phyloP scores from a whole-genome alignment of 164 flowering plant genomes.

The Taxillus chinensis region DNA sequence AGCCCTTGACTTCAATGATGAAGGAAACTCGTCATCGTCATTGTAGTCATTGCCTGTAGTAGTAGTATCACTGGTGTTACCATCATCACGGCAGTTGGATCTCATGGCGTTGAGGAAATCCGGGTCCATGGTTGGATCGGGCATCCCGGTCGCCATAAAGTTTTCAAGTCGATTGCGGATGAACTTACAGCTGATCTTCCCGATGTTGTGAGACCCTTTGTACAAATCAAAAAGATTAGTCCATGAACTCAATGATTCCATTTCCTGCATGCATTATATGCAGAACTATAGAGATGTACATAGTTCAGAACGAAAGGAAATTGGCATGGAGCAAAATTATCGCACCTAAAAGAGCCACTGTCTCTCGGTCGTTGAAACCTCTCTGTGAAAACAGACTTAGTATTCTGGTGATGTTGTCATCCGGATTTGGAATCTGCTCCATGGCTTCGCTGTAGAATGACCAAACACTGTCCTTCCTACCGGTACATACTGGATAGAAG shows the following conservation, averaged over 20 bases:
- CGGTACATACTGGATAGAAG: slow-evolving; percentile 1
- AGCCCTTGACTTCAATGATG: neutral
- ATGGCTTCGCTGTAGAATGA: neutral
- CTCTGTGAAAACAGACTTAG: neutral
- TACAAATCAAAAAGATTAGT: neutral
- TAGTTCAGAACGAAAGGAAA: neutral
- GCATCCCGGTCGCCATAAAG: neutral
- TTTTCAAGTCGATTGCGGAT: neutral
- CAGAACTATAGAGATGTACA: neutral
- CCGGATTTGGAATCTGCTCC: neutral
- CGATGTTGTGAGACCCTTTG: neutral
- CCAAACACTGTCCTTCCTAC: neutral
- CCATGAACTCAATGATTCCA: neutral
- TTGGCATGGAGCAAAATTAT: neutral
- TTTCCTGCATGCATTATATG: too few relatives aligned
- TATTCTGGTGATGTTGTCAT: neutral
- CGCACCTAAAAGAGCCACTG: neutral
- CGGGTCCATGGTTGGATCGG: neutral
- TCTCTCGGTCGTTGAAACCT: slow-evolving; percentile 3
- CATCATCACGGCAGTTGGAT: neutral
- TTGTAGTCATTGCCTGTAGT: neutral
- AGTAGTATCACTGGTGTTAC: neutral
- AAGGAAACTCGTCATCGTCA: neutral
- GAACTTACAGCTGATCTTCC: neutral
- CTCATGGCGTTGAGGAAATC: neutral